Conservation (phyloP, 352 stramenopile genomes). For the Phytophthora hybrid region DNA sequence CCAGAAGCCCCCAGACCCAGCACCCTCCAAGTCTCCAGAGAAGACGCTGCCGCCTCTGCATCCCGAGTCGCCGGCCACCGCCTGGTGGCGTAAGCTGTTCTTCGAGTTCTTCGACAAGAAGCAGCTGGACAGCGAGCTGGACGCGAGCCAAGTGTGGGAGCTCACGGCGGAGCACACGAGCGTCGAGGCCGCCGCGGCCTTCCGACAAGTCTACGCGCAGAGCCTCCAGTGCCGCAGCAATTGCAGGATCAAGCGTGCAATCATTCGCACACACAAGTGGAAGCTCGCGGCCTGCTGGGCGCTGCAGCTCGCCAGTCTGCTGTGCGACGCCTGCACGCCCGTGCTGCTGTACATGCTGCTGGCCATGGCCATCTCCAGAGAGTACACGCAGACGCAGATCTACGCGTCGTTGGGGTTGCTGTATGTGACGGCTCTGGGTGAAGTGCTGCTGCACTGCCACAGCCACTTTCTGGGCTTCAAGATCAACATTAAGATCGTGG, state of each 20-base stretch:
- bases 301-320: conserved; percentile 48
- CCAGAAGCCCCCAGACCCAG: conserved; percentile 1
- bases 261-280: conserved; percentile 41
- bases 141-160: conserved; percentile 59
- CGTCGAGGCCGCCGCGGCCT: conserved; percentile 41
- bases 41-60: conserved; percentile 30
- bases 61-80: conserved; percentile 39
- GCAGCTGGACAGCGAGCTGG: conserved; percentile 34
- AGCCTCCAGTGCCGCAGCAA: neutral
- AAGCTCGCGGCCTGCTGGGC: conserved; percentile 46
- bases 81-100: conserved; percentile 51
- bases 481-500: conserved; percentile 48
- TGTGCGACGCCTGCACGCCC: conserved; percentile 49
- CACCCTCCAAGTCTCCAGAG: neutral
- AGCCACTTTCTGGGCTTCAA: conserved; percentile 45
- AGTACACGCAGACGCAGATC: conserved; percentile 37
- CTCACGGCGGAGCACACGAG: conserved; percentile 52
- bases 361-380: conserved; percentile 38
- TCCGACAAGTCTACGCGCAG: conserved; percentile 37
- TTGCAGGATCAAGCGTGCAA: conserved; percentile 43
- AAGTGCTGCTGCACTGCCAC: conserved; percentile 38
- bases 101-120: conserved; percentile 54
- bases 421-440: conserved; percentile 42
- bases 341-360: conserved; percentile 59
- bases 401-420: conserved; percentile 33